Evolutionary conservation across 768 basidiomycete genomes (phyloP).

Genomic region (Kwoniella mangroviensis): DNA sequence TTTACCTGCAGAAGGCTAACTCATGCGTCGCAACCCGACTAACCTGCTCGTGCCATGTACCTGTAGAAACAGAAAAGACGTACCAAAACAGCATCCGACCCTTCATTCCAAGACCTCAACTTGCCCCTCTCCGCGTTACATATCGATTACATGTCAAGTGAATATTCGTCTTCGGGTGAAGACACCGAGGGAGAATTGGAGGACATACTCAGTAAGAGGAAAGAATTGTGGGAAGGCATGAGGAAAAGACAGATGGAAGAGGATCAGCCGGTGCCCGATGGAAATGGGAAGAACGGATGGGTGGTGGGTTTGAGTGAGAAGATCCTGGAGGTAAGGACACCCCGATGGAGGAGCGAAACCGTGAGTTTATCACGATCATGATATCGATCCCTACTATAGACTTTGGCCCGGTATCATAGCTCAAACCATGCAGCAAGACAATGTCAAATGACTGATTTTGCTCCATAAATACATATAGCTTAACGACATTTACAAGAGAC

Average conservation of each 20-base stretch:
- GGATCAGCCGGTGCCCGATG: not conserved
- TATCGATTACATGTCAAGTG: constrained; percentile 57
- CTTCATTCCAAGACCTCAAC: constrained; percentile 16
- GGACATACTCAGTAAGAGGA: not conserved
- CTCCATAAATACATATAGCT: constrained; percentile 18
- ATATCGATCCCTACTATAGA: no score
- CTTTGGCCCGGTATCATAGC: no score
- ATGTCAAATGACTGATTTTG: not conserved
- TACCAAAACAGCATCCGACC: constrained; percentile 36
- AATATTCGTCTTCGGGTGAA: constrained; percentile 54
- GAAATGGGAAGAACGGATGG: constrained; percentile 38
- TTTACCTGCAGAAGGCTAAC: not conserved
- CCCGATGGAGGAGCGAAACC: constrained; percentile 48
- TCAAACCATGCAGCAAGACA: no score
- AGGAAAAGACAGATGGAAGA: not conserved
- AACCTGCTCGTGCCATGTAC: not conserved
- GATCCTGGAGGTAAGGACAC: constrained; percentile 55
- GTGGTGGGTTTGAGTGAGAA: constrained; percentile 42
- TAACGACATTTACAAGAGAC: constrained; percentile 38
- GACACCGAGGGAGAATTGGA: constrained; percentile 17
- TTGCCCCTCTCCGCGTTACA: constrained; percentile 38
- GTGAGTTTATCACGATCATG: constrained; percentile 28
- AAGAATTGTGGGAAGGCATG: constrained; percentile 6
- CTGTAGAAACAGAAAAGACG: constrained; percentile 55
- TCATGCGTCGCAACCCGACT: not conserved